Conservation (phyloP, 1,284 basidiomycete species). For the Golubevia pallescens region DNA sequence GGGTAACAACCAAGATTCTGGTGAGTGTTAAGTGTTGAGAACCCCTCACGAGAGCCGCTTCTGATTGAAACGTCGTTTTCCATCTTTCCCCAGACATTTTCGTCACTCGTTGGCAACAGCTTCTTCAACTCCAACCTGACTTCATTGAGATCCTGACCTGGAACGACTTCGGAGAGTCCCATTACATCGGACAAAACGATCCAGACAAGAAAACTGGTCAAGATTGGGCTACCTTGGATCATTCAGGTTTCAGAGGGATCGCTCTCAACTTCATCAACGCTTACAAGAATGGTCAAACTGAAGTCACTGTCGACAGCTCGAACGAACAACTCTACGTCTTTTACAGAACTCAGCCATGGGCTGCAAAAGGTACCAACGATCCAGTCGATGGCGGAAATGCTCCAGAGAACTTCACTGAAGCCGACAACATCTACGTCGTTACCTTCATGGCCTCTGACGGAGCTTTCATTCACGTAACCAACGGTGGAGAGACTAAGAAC, state of each 20-base stretch:
- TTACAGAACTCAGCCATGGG: neutral
- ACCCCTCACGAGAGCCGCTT: no score
- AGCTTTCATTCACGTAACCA: neutral
- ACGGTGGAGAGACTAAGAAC: neutral
- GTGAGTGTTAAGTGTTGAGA: no score
- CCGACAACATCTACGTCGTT: neutral
- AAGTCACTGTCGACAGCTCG: no score
- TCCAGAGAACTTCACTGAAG: neutral
- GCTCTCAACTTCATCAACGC: no score
- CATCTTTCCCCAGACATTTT: neutral
- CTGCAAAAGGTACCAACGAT: neutral
- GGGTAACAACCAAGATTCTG: neutral
- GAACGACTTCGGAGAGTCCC: no score
- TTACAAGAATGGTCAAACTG: no score
- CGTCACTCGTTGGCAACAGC: no score
- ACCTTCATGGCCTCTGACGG: neutral
- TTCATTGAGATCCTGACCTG: no score
- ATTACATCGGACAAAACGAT: neutral
- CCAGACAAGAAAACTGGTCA: neutral
- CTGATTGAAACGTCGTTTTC: neutral
- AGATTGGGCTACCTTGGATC: no score
- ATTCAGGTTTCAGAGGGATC: neutral
- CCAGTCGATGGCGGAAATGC: neutral
- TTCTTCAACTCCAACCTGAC: no score
- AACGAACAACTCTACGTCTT: neutral